Percentiles rank a stretch among this genome's conserved stretches.
Evolutionary conservation across 805 yeast species (phyloP).

Genomic region (Suhomyces xylopsoci): DNA sequence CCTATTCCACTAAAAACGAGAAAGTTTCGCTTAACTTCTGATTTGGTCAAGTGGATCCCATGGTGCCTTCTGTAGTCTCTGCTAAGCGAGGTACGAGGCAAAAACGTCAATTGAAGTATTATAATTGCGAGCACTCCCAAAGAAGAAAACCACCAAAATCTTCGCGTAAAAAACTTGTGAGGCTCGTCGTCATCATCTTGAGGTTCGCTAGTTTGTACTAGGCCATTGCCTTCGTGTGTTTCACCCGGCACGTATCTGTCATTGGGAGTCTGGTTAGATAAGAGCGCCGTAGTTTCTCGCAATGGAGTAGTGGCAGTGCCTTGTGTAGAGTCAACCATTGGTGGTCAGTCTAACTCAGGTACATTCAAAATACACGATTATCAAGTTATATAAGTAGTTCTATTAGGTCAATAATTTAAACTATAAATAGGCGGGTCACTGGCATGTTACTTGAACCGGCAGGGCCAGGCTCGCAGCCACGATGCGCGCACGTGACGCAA

Average conservation of each 20-base stretch:
- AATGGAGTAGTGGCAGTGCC: not conserved
- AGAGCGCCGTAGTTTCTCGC: not conserved
- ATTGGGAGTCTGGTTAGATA: not conserved
- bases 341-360: not conserved
- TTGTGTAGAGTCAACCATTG: not conserved
- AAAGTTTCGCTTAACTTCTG: slow-evolving; percentile 66
- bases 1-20: slow-evolving; percentile 34
- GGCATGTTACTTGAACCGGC: not conserved
- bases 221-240: not conserved
- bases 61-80: slow-evolving; percentile 78
- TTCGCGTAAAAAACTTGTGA: slow-evolving; percentile 3
- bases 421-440: not conserved
- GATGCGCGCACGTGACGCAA: not conserved
- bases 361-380: not conserved
- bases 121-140: slow-evolving; percentile 52
- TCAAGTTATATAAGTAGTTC: not conserved
- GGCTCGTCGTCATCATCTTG: not conserved
- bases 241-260: not conserved
- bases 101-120: slow-evolving; percentile 63
- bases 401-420: not conserved
- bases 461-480: not conserved
- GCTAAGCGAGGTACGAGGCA: slow-evolving; percentile 80
- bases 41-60: slow-evolving; percentile 58
- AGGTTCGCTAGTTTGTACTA: not conserved
- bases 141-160: slow-evolving; percentile 45